phyloP scores from a whole-genome alignment of 257 asterid genomes.

The Przewalskia tangutica region DNA sequence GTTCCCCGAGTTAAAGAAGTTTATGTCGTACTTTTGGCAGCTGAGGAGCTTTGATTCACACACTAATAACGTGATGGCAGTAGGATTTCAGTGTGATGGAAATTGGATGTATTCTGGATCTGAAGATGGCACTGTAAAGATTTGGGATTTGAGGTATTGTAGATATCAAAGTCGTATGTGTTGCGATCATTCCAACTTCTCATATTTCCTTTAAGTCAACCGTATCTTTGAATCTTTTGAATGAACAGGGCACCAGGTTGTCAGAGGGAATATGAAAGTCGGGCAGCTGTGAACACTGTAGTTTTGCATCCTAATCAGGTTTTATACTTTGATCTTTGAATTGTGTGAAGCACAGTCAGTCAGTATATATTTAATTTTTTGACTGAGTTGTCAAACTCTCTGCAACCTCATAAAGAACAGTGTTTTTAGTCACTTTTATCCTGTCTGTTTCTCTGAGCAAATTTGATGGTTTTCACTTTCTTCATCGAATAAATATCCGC shows the following conservation, averaged over 20 bases:
- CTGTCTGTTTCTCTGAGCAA: neutral
- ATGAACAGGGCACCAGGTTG: conserved; percentile 87
- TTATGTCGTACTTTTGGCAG: conserved; percentile 22
- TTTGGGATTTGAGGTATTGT: conserved; percentile 85
- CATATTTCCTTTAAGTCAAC: conserved; percentile 6
- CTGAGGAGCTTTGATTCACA: conserved; percentile 96
- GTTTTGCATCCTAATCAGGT: conserved; percentile 99
- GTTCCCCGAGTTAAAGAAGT: conserved; percentile 2
- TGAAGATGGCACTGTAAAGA: conserved; percentile 97
- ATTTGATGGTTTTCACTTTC: neutral
- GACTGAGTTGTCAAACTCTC: neutral
- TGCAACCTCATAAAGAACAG: neutral
- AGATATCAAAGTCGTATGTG: neutral
- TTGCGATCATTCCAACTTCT: neutral
- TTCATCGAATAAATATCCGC: neutral
- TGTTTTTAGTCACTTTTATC: neutral
- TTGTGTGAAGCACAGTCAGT: neutral
- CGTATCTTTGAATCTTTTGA: conserved; percentile 9
- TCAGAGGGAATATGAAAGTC: conserved; percentile 98
- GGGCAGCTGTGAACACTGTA: conserved; percentile 97
- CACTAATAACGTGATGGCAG: conserved; percentile 95
- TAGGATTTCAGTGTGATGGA: conserved; percentile 96
- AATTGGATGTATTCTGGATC: conserved; percentile 99
- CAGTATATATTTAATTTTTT: neutral
- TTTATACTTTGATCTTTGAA: neutral